A percentile compares a stretch with the other conserved stretches of the same genome.
Conservation (phyloP, 768 basidiomycete genomes). For the Boletus sp. region DNA sequence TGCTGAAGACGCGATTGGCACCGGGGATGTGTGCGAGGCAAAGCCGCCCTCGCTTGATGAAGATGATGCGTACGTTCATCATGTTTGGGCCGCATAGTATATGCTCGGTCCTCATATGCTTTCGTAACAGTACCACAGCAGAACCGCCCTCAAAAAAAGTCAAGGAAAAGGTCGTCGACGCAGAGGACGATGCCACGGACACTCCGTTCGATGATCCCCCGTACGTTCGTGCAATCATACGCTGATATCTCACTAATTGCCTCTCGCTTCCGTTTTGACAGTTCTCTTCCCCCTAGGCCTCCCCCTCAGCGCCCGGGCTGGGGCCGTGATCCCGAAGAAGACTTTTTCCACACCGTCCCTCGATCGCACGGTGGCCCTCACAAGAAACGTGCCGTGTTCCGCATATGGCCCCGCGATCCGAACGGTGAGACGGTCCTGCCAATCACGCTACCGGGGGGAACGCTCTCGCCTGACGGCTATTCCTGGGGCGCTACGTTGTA, state of each 20-base stretch:
- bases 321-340: conserved; percentile 7
- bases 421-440: conserved; percentile 7
- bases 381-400: not conserved
- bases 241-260: not conserved
- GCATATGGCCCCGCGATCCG: not conserved
- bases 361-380: not conserved
- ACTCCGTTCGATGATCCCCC: too few species aligned
- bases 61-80: not conserved
- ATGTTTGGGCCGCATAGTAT: not conserved
- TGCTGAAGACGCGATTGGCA: too few species aligned
- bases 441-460: conserved; percentile 6
- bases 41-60: too few species aligned
- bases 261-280: not conserved
- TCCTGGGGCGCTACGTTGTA: conserved; percentile 30
- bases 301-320: not conserved
- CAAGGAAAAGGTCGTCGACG: not conserved
- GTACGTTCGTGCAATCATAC: not conserved
- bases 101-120: not conserved
- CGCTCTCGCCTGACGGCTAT: conserved; percentile 16
- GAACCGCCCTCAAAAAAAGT: not conserved
- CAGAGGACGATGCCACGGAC: too few species aligned
- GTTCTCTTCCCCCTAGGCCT: not conserved
- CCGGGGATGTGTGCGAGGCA: too few species aligned
- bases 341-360: conserved; percentile 2
- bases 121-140: not conserved